A percentile compares a stretch with the other conserved stretches of the same genome.
Conservation (phyloP, 139 green algal genomes). For the Chlamydomonas schloesseri region DNA sequence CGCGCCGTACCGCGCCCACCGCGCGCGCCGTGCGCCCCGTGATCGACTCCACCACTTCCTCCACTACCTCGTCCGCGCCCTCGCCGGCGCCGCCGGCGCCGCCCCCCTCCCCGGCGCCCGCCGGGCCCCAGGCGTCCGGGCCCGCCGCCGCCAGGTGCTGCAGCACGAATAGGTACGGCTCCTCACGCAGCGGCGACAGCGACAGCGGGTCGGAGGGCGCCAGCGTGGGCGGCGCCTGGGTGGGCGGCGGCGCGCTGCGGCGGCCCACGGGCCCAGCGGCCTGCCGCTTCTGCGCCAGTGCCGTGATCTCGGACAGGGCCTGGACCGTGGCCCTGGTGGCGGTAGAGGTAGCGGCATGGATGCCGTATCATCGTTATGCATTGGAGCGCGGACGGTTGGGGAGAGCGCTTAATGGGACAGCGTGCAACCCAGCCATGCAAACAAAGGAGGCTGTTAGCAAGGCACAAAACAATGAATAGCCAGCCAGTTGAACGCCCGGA, state of each 20-base stretch:
- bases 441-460: no score
- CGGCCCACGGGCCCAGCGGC: conserved; percentile 22
- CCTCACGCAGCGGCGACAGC: conserved; percentile 56
- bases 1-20: not conserved
- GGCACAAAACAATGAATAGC: no score
- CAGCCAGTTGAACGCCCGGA: no score
- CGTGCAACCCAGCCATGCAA: no score
- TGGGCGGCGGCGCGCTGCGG: not conserved
- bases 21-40: conserved; percentile 8
- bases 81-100: not conserved
- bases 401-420: no score
- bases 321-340: conserved; percentile 15
- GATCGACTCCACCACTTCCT: not conserved
- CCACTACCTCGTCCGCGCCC: not conserved
- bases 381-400: no score
- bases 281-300: conserved; percentile 8
- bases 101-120: not conserved
- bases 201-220: conserved; percentile 48
- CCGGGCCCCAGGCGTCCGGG: not conserved
- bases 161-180: conserved; percentile 60
- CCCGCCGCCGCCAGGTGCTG: not conserved
- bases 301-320: conserved; percentile 1
- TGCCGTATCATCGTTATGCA: no score
- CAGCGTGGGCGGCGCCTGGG: conserved; percentile 44
- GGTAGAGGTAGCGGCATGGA: no score